A percentile compares a stretch with the other conserved stretches of the same genome.
Conservation (phyloP, 345 rosid genomes). For the Aegle marmelos region DNA sequence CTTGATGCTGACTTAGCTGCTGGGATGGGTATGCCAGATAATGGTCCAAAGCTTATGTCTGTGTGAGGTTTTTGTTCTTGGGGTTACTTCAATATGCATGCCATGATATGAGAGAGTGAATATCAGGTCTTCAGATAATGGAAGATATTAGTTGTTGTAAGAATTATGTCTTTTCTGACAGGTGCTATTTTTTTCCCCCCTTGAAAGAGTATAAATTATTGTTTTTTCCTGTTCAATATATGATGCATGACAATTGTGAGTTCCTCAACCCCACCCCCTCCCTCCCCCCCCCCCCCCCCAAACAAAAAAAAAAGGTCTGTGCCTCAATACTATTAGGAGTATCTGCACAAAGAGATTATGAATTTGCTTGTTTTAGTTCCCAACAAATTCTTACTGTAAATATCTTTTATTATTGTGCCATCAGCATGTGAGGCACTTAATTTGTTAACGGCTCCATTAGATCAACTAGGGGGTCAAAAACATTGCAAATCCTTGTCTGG, state of each 20-base stretch:
- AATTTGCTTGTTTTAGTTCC: not conserved
- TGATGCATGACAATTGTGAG: too few species aligned
- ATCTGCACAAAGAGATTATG: not conserved
- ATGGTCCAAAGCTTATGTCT: conserved; percentile 77
- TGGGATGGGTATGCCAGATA: conserved; percentile 97
- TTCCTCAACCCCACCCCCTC: too few species aligned
- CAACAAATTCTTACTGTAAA: not conserved
- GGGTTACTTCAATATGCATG: not conserved
- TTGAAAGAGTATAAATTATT: not conserved
- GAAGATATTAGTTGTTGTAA: conserved; percentile 12
- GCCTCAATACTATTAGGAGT: too few species aligned
- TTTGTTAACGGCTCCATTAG: not conserved
- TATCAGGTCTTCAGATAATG: not conserved
- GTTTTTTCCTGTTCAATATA: not conserved
- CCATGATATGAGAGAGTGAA: not conserved
- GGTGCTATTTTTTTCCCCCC: conserved; percentile 3
- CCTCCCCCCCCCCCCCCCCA: too few species aligned
- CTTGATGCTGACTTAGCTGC: conserved; percentile 91
- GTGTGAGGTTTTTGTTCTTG: conserved; percentile 27
- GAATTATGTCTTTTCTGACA: not conserved
- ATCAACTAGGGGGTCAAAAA: not conserved
- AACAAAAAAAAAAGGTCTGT: not conserved
- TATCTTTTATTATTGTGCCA: not conserved
- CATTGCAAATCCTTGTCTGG: not conserved
- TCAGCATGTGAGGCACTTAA: not conserved